A percentile compares a stretch with the other conserved stretches of the same genome.
phyloP scores from a whole-genome alignment of 2,329 filamentous ascomycete genomes.

The Daldinia eschscholtzii region DNA sequence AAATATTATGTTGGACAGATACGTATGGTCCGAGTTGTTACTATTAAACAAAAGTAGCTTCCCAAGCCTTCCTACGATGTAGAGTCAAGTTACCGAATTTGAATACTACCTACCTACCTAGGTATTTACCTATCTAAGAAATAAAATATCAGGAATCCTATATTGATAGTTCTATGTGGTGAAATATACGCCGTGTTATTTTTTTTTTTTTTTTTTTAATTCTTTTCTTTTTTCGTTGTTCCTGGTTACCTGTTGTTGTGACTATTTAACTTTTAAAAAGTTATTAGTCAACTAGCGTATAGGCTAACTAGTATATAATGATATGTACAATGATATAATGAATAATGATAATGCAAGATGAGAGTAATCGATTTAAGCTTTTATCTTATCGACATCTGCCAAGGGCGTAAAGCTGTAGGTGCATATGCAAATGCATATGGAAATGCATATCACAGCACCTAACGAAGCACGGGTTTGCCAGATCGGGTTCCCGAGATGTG shows the following conservation, averaged over 20 bases:
- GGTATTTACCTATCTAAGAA: too few species aligned
- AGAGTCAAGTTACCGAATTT: too few species aligned
- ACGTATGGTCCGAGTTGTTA: background rate
- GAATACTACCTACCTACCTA: too few species aligned
- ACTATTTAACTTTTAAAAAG: too few species aligned
- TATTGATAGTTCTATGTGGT: too few species aligned
- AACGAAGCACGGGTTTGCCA: background rate
- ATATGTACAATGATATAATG: background rate
- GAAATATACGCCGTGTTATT: too few species aligned
- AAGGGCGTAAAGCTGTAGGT: background rate
- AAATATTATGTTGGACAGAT: background rate
- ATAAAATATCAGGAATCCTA: too few species aligned
- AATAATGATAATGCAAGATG: slow-evolving; percentile 17
- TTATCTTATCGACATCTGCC: slow-evolving; percentile 34
- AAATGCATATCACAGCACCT: background rate
- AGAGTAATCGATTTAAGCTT: slow-evolving; percentile 32
- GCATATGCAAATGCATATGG: background rate
- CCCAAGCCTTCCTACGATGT: background rate
- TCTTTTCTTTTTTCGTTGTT: too few species aligned
- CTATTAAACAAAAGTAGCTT: background rate
- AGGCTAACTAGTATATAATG: too few species aligned
- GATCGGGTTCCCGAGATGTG: background rate
- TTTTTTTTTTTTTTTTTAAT: too few species aligned
- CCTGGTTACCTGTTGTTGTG: too few species aligned
- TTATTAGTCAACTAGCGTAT: too few species aligned